phyloP scores from a whole-genome alignment of 1,139 yeast genomes.

The Taphrina betulina region DNA sequence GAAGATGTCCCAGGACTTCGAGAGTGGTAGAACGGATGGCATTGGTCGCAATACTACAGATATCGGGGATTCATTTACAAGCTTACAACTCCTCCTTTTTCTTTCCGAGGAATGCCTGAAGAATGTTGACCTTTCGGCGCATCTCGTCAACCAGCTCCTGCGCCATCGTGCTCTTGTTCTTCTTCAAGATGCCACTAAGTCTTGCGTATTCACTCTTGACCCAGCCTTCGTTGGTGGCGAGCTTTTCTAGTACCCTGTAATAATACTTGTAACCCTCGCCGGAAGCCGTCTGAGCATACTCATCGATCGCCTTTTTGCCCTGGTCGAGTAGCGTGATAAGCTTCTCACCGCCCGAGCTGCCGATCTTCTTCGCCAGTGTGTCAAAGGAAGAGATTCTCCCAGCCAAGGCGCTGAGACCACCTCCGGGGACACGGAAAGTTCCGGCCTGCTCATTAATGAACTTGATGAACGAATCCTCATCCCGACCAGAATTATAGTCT shows the following conservation, averaged over 20 bases:
- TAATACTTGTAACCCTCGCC: slow-evolving; percentile 31
- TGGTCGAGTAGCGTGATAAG: slow-evolving; percentile 40
- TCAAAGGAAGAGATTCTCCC: slow-evolving; percentile 57
- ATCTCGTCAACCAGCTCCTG: slow-evolving; percentile 23
- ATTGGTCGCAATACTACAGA: too few species aligned
- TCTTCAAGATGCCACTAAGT: slow-evolving; percentile 20
- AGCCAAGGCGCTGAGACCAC: slow-evolving; percentile 54
- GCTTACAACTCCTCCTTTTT: slow-evolving; percentile 25
- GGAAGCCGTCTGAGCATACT: slow-evolving; percentile 29
- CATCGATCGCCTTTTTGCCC: slow-evolving; percentile 41
- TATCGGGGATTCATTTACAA: too few species aligned
- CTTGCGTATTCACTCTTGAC: slow-evolving; percentile 29
- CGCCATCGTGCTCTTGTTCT: slow-evolving; percentile 14
- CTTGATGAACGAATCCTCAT: slow-evolving; percentile 49
- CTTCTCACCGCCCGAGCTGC: slow-evolving; percentile 38
- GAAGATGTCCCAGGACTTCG: too few species aligned
- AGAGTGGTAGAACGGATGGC: too few species aligned
- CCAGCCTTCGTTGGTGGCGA: slow-evolving; percentile 26
- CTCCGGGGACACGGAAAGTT: slow-evolving; percentile 56
- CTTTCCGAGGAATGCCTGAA: slow-evolving; percentile 27
- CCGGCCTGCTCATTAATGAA: slow-evolving; percentile 56
- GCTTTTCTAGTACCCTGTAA: slow-evolving; percentile 32
- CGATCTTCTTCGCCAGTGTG: slow-evolving; percentile 34
- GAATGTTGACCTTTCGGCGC: slow-evolving; percentile 31
- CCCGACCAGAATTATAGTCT: slow-evolving; percentile 52